Evolutionary conservation across 176 grass and related monocot species (phyloP).

Genomic region (Aegilops umbellulata): DNA sequence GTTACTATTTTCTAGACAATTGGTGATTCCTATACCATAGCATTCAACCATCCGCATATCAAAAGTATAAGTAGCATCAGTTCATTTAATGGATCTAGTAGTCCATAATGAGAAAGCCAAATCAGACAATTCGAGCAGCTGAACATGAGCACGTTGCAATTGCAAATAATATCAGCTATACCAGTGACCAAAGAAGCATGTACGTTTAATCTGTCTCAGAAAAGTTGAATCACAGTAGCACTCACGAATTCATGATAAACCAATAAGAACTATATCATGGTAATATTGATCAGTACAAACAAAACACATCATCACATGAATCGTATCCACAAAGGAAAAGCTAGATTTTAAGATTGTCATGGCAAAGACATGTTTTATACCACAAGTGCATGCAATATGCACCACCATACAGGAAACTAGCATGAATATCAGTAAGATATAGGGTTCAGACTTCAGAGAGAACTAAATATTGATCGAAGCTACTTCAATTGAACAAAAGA

Average conservation of each 20-base stretch:
- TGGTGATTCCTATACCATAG: background rate
- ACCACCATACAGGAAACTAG: conserved; percentile 24
- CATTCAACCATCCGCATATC: background rate
- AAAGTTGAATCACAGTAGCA: conserved; percentile 6
- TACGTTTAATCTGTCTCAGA: background rate
- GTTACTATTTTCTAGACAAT: background rate
- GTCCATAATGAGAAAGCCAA: background rate
- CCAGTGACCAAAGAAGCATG: background rate
- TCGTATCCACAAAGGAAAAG: background rate
- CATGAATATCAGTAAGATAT: conserved; percentile 10
- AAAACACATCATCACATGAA: background rate
- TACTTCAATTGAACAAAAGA: conserved; percentile 42
- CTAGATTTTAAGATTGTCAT: background rate
- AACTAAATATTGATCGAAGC: conserved; percentile 20
- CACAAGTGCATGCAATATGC: background rate
- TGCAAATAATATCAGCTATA: background rate
- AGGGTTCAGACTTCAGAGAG: background rate
- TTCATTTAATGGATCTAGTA: background rate
- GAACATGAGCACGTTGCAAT: background rate
- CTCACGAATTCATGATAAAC: background rate
- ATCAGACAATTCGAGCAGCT: background rate
- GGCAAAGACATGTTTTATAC: background rate
- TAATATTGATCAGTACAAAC: background rate
- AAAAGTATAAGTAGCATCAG: background rate
- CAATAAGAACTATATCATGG: background rate